These are phyloP conservation scores for Pyrenophora tritici-repentis DNA, from an alignment of 2,329 filamentous ascomycete genomes.

Conservation along the genomic window DNA sequence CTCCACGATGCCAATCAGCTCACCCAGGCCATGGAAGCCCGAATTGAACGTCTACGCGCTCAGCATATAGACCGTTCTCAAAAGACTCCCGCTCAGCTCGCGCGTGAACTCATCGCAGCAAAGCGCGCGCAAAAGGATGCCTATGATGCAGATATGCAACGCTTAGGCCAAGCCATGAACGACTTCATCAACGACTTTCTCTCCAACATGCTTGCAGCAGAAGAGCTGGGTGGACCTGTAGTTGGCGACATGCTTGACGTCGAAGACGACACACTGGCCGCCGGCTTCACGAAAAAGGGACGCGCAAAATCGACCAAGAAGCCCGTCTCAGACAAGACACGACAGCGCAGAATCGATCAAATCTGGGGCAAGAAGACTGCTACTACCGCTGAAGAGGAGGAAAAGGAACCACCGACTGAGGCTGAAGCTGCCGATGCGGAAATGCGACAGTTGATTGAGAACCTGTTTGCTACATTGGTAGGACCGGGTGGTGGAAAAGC, in stretches of 20 bases:
- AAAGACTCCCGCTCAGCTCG: constrained; percentile 65
- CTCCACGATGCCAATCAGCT: constrained; percentile 56
- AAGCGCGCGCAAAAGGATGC: constrained; percentile 63
- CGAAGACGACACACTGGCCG: constrained; percentile 58
- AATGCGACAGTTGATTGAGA: constrained; percentile 54
- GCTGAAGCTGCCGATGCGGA: constrained; percentile 56
- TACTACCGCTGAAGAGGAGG: constrained; percentile 26
- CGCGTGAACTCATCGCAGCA: constrained; percentile 65
- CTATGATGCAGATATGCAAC: constrained; percentile 66
- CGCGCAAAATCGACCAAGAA: constrained; percentile 50
- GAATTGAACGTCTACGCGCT: constrained; percentile 64
- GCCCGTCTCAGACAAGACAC: constrained; percentile 37
- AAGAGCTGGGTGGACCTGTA: constrained; percentile 81
- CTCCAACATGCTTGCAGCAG: constrained; percentile 77
- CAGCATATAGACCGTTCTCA: constrained; percentile 62
- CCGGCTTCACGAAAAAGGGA: constrained; percentile 60
- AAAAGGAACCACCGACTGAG: constrained; percentile 46
- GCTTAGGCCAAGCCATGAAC: constrained; percentile 67
- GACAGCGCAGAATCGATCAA: constrained; percentile 58
- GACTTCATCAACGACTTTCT: constrained; percentile 73
- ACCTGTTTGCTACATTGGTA: constrained; percentile 51
- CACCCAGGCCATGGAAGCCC: constrained; percentile 55
- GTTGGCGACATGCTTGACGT: constrained; percentile 75
- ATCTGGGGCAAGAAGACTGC: constrained; percentile 50
- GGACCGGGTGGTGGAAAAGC: constrained; percentile 46